Evolutionary conservation across 2,329 filamentous ascomycete species (phyloP).

Genomic region (Escovopsis sp.): DNA sequence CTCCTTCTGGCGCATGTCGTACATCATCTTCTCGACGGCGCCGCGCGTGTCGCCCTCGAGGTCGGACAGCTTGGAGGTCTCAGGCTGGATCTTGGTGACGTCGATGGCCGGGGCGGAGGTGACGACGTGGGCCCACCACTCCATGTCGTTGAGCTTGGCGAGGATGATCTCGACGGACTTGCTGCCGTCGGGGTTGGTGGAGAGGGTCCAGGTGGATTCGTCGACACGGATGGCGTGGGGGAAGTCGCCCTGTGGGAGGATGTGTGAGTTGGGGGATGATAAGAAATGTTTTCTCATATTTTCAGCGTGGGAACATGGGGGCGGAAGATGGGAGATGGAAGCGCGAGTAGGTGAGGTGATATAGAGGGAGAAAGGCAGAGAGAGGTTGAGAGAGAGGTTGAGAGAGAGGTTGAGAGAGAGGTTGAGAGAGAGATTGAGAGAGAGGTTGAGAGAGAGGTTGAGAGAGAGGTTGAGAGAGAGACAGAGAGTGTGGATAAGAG

Average conservation of each 20-base stretch:
- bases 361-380: not conserved
- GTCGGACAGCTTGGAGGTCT: slow-evolving; percentile 81
- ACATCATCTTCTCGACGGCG: slow-evolving; percentile 99
- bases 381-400: too few relatives aligned
- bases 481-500: too few relatives aligned
- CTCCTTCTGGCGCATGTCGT: slow-evolving; percentile 94
- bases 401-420: too few relatives aligned
- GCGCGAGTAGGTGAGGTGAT: too few relatives aligned
- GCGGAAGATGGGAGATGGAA: too few relatives aligned
- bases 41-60: slow-evolving; percentile 85
- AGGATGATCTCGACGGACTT: slow-evolving; percentile 66
- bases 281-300: not conserved
- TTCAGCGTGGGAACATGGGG: too few relatives aligned
- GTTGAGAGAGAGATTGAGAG: too few relatives aligned
- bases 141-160: slow-evolving; percentile 91
- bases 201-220: slow-evolving; percentile 89
- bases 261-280: not conserved
- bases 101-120: slow-evolving; percentile 82
- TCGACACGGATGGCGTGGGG: slow-evolving; percentile 66
- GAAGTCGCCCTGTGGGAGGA: slow-evolving; percentile 53
- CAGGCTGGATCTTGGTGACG: slow-evolving; percentile 84
- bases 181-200: slow-evolving; percentile 52
- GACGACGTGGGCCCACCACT: slow-evolving; percentile 95
- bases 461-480: too few relatives aligned
- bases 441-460: too few relatives aligned